Evolutionary conservation across 1,284 basidiomycete species (phyloP).

Genomic region (Lignosus rhinocerotis): DNA sequence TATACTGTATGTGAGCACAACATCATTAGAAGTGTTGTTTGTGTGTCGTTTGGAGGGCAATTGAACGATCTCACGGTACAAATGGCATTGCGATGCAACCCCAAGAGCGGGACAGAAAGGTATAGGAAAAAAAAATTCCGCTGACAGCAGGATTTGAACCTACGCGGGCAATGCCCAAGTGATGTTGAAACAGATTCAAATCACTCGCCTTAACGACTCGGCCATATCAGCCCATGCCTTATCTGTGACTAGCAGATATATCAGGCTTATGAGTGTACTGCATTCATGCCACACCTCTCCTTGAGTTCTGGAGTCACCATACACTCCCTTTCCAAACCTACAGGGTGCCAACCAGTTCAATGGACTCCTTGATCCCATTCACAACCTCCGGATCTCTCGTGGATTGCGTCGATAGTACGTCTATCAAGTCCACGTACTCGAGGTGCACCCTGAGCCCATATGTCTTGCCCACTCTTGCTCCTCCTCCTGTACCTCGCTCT

Average conservation of each 20-base stretch:
- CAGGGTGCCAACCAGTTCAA: constrained; percentile 33
- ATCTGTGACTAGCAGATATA: too few species aligned
- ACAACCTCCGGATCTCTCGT: constrained; percentile 95
- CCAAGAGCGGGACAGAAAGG: too few species aligned
- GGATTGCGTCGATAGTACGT: constrained; percentile 99
- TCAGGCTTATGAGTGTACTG: too few species aligned
- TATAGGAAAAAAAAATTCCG: constrained; percentile 44
- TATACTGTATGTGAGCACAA: too few species aligned
- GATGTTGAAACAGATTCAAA: constrained; percentile 63
- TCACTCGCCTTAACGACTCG: constrained; percentile 84
- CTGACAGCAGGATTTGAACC: constrained; percentile 81
- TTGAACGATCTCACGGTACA: too few species aligned
- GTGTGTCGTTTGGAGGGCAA: too few species aligned
- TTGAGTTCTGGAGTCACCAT: background rate
- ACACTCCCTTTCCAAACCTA: background rate
- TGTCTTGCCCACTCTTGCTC: constrained; percentile 27
- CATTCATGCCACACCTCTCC: too few species aligned
- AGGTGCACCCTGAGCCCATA: constrained; percentile 53
- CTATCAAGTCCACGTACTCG: constrained; percentile 52
- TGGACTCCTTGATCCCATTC: constrained; percentile 96
- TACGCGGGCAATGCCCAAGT: constrained; percentile 76
- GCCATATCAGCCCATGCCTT: constrained; percentile 82
- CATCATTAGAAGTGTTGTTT: too few species aligned
- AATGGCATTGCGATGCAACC: too few species aligned
- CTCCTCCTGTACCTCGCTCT: constrained; percentile 12